phyloP scores from a whole-genome alignment of 2,329 filamentous ascomycete genomes.

The Cladophialophora bantiana region DNA sequence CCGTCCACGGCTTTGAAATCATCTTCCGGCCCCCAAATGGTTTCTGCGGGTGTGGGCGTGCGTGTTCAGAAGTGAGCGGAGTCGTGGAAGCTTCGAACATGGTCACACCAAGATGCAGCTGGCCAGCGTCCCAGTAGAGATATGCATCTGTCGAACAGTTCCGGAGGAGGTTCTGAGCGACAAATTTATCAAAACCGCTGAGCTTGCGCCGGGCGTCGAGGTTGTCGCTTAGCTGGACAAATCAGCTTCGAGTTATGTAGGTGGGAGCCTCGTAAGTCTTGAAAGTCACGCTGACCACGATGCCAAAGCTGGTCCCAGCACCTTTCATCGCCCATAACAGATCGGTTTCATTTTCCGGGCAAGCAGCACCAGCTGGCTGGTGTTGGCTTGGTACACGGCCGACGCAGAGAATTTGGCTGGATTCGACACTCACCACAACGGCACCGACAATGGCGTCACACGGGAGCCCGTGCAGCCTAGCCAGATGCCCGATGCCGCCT shows the following conservation, averaged over 20 bases:
- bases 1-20: constrained; percentile 52
- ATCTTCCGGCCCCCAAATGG: constrained; percentile 47
- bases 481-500: constrained; percentile 69
- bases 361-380: constrained; percentile 51
- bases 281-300: constrained; percentile 53
- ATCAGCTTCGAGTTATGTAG: constrained; percentile 54
- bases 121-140: constrained; percentile 58
- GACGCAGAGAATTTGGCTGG: constrained; percentile 57
- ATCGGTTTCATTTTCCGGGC: constrained; percentile 56
- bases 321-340: constrained; percentile 52
- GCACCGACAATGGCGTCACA: constrained; percentile 69
- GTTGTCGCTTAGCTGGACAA: constrained; percentile 45
- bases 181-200: constrained; percentile 48
- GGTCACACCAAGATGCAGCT: constrained; percentile 61
- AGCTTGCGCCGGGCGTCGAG: constrained; percentile 50
- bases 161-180: constrained; percentile 52
- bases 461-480: constrained; percentile 62
- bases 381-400: constrained; percentile 60
- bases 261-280: constrained; percentile 53
- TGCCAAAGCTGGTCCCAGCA: constrained; percentile 51
- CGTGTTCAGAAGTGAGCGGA: constrained; percentile 21
- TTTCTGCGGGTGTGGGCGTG: constrained; percentile 22
- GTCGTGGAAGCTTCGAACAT: constrained; percentile 51
- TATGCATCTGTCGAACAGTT: constrained; percentile 62
- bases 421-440: constrained; percentile 61